Evolutionary conservation across 495 filamentous ascomycete genomes (phyloP).

Genomic region (Aspergillus nanangensis): DNA sequence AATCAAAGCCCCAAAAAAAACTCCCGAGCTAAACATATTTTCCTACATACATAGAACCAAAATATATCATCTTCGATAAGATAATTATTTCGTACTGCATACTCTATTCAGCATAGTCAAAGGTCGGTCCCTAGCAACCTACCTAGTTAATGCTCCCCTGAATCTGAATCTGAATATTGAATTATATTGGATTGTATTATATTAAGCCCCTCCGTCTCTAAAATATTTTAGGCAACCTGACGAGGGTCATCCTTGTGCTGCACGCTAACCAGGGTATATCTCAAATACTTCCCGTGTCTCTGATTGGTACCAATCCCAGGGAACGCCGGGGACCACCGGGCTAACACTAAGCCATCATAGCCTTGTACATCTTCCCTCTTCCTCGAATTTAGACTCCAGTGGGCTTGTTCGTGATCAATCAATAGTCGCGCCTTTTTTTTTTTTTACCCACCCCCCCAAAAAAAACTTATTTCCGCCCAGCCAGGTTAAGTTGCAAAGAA

Average conservation of each 20-base stretch:
- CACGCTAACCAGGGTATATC: slow-evolving; percentile 34
- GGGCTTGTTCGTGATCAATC: slow-evolving; percentile 14
- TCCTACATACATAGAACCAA: too few species aligned
- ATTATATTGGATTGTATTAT: too few species aligned
- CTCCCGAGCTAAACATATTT: too few species aligned
- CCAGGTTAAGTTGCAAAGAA: background rate
- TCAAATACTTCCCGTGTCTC: slow-evolving; percentile 33
- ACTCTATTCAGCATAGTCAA: too few species aligned
- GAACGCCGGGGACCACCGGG: slow-evolving; percentile 13
- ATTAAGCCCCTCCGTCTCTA: too few species aligned
- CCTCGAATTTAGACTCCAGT: slow-evolving; percentile 11
- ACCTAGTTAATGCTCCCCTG: too few species aligned
- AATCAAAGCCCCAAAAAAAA: too few species aligned
- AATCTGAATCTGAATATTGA: too few species aligned
- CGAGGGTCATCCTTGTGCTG: slow-evolving; percentile 17
- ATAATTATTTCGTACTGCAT: too few species aligned
- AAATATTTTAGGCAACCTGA: slow-evolving; percentile 4
- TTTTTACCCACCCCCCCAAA: slow-evolving; percentile 15
- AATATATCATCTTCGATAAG: too few species aligned
- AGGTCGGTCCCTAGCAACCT: too few species aligned
- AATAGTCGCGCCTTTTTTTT: slow-evolving; percentile 26
- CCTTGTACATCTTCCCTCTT: slow-evolving; percentile 12
- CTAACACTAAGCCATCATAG: slow-evolving; percentile 9
- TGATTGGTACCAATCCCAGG: slow-evolving; percentile 28
- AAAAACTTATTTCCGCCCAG: background rate